Evolutionary conservation across 225 moss, liverwort and hornwort genomes (phyloP), one percentile per base, ranked within the genome.

Genomic region (Pseudisothecium myosuroides): DNA sequence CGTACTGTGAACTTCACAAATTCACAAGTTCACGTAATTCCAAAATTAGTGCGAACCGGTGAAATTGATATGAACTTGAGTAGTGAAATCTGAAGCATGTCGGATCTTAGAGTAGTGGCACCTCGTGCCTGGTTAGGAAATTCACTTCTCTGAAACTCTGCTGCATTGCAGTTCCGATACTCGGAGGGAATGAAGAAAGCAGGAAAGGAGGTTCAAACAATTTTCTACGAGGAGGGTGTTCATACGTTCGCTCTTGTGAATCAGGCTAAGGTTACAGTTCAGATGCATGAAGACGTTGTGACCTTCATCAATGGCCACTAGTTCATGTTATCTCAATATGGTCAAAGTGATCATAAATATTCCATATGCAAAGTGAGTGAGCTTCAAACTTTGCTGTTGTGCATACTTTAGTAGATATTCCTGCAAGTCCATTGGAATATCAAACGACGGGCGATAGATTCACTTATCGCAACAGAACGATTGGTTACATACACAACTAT

Each of bases 141-240:
- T 58, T 71, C 3, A 63, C 32, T 63, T 29, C 31, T 16, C 76
- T 65, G 76, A 88, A 93, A 91, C 58, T 27, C 24, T 72, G 36
- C 60, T 64, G 47, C 54, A 83, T 39, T 84, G 79, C 89, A 89
- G 89, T 73, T 41, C 83, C 81, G 92, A 39, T 95, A 94, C 45
- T 87, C 92, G 45, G 93, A 94, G 74, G 95, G 94, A 12, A 34
- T 95, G 92, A 92, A 91, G 87, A 95, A 93, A 88, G 92, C 93
- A 69, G 95, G 95, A 32, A 95, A 95, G 83, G 80, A 92, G 39
- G 77, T 95, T 27, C 87, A 90, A 61, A 91, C 91, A 7, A 85
- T 93, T 45, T 73, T 94, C 90, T 95, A 92, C 36, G 94, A 94
- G 87, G 92, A 90, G 17, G 95, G 90, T 2, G 29, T 93, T 55